phyloP scores from a whole-genome alignment of 345 rosid species.

The Moricandia moricandioides region DNA sequence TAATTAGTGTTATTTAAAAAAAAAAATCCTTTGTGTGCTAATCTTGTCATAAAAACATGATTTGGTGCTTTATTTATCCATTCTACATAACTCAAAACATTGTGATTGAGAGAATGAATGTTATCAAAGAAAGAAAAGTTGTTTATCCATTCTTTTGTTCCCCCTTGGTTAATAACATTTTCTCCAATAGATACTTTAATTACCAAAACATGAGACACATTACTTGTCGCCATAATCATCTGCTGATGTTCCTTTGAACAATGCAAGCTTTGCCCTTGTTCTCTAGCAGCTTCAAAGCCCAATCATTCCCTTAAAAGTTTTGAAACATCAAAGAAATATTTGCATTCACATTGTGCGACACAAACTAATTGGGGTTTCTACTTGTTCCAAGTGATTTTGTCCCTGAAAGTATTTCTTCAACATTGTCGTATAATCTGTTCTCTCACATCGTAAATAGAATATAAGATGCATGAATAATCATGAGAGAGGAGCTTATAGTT shows the following conservation, averaged over 20 bases:
- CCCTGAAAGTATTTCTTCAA: slow-evolving; percentile 86
- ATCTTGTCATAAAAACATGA: too few relatives aligned
- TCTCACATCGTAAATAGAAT: slow-evolving; percentile 58
- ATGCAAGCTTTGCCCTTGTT: slow-evolving; percentile 76
- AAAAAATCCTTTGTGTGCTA: background rate
- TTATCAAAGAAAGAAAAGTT: background rate
- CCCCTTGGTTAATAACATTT: slow-evolving; percentile 1
- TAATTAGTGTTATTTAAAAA: background rate
- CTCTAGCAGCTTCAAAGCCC: slow-evolving; percentile 74
- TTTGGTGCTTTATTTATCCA: too few relatives aligned
- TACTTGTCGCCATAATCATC: slow-evolving; percentile 94
- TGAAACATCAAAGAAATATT: slow-evolving; percentile 27
- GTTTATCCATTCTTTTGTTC: background rate
- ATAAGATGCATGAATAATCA: background rate
- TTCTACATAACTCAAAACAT: background rate
- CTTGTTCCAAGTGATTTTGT: slow-evolving; percentile 87
- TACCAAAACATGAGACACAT: slow-evolving; percentile 29
- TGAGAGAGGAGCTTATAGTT: background rate
- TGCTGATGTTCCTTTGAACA: slow-evolving; percentile 88
- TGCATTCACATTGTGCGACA: background rate
- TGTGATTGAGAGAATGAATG: background rate
- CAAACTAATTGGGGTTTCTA: slow-evolving; percentile 15
- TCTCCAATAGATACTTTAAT: background rate
- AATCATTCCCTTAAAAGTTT: slow-evolving; percentile 83
- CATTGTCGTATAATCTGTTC: slow-evolving; percentile 78